Evolutionary conservation across 176 grass and related monocot species (phyloP), one percentile per base, ranked within the genome.

Genomic region (Triticum dicoccoides): DNA sequence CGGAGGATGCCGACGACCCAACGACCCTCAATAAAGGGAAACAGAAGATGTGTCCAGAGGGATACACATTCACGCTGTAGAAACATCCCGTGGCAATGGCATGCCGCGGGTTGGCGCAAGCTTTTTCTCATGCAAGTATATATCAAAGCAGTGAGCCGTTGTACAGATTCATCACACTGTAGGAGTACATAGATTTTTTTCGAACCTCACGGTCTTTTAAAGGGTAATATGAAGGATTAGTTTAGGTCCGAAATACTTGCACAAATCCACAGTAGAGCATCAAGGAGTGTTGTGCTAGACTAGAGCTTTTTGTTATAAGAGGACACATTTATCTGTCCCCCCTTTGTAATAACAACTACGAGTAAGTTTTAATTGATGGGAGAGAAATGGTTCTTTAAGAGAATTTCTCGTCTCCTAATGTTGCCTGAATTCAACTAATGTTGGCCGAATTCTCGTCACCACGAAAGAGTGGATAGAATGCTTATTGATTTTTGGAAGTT

Each of bases 31-130:
- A 71, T 83, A 87, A 54, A 58, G 87, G 37, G 35, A 80, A 65
- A 18, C 81, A 79, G 24, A 87, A 33, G 67, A 79, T 79, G 70
- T 73, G 80, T 69, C 29, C 68, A 18, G 80, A 89, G 52, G 87
- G 83, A 65, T 92, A 83, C 35, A 56, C 65, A 11, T 92, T 92
- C 52, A 83, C 86, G 33, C 37, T 89, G 23, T 92, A 92, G 76
- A 81, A 84, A 68, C 30, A 8, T 6, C 18, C 20, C 7, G 6
- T 54, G 51, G 51, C 5, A 54, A 54, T 18, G 51, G 51, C 51
- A 54, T 54, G 51, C 51, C 5, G 2, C 15, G 15, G 51, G 15
- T 54, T 54, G 51, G 51, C 15, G 51, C 15, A 54, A 17, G 49
- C 49, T 17, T 58, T 58, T 58, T 58, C 54, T 58, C 18, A 58